A percentile compares a stretch with the other conserved stretches of the same genome.
These are phyloP conservation scores for Pythium phragmiticola DNA, from an alignment of 352 stramenopile species.

Conservation along the genomic window DNA sequence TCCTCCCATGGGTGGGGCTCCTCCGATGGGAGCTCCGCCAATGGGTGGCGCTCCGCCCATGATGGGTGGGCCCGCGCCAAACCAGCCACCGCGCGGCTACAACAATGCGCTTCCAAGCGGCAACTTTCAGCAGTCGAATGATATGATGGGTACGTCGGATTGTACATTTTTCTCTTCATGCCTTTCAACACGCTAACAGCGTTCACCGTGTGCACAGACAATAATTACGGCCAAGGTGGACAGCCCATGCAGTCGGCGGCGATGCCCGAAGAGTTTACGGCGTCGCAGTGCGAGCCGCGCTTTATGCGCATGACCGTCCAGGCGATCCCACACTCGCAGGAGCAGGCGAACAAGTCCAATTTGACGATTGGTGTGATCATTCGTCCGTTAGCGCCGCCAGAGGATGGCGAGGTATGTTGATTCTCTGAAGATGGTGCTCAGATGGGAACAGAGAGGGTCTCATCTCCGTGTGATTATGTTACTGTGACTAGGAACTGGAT, in stretches of 20 bases:
- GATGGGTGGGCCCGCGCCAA: conserved; percentile 26
- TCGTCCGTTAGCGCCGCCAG: conserved; percentile 69
- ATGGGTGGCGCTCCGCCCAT: conserved; percentile 21
- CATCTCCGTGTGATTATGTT: not conserved
- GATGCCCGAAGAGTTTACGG: conserved; percentile 69
- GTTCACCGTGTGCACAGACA: conserved; percentile 32
- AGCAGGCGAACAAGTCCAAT: conserved; percentile 82
- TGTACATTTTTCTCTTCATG: not conserved
- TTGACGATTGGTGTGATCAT: conserved; percentile 86
- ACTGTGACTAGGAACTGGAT: conserved; percentile 42
- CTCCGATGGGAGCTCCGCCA: conserved; percentile 28
- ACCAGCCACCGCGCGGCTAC: conserved; percentile 25
- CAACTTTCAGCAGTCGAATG: conserved; percentile 77
- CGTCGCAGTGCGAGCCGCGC: conserved; percentile 68
- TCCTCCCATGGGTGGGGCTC: conserved; percentile 17
- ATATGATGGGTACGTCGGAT: conserved; percentile 67
- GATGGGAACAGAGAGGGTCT: not conserved
- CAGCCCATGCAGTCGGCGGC: conserved; percentile 46
- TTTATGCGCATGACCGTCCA: conserved; percentile 85
- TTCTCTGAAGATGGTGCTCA: not conserved
- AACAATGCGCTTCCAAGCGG: conserved; percentile 47
- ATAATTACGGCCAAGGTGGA: conserved; percentile 47
- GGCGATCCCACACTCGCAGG: conserved; percentile 74
- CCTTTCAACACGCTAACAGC: no score
- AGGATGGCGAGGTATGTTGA: conserved; percentile 37